Evolutionary conservation across 116 monocot species (phyloP), one percentile per base, ranked within the genome.

Genomic region (Zostera marina): DNA sequence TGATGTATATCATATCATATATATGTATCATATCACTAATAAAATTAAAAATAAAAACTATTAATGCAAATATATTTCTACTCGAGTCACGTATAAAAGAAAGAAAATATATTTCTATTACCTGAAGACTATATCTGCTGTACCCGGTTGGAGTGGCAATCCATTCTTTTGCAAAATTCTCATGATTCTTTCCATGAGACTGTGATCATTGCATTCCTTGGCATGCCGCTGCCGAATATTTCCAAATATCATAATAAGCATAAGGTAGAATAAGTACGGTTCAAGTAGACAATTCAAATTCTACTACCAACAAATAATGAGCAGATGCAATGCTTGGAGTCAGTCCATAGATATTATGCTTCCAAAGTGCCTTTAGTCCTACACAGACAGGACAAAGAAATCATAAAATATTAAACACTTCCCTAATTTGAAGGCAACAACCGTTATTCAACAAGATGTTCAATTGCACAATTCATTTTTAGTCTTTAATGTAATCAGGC

Each of bases 91-190:
- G 8, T 0, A 10, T 51, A 21, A 51, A 51, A 51, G 20, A 3
- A 21, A 51, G 20, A 51, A 13, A 3, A 7, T 19, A 19, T 8
- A 17, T 21, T 9, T 8, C 20, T 19, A 19, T 41, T 66, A 98
- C 98, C 98, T 86, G 69, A 90, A 98, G 32, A 98, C 72, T 66
- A 98, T 72, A 68, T 98, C 98, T 58, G 86, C 98, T 8, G 98
- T 98, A 52, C 98, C 86, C 11, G 98, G 79, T 77, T 90, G 98
- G 45, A 90, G 61, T 42, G 81, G 86, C 54, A 98, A 65, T 8
- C 66, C 66, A 44, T 90, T 98, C 69, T 62, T 81, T 62, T 57
- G 39, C 52, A 98, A 53, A 41, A 73, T 59, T 19, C 76, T 10
- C 85, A 98, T 79, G 55, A 90, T 75, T 48, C 66, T 81, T 64